Conservation (phyloP, 1,284 basidiomycete genomes). For the Moesziomyces globuligerus region DNA sequence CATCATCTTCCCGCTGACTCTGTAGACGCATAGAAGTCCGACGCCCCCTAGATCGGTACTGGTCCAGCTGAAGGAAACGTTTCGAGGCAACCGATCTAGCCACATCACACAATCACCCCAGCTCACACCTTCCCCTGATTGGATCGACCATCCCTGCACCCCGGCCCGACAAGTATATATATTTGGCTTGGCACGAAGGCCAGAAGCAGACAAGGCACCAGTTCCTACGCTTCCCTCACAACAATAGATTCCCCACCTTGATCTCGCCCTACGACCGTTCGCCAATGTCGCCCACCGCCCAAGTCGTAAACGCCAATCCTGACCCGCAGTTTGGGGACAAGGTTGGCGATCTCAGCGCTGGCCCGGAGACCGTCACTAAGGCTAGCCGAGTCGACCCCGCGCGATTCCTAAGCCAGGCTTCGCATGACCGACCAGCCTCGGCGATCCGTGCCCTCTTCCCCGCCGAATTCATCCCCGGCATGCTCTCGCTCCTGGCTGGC, state of each 20-base stretch:
- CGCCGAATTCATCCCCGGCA: constrained; percentile 79
- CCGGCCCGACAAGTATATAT: too few species aligned
- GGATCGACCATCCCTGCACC: too few species aligned
- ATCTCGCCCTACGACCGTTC: background rate
- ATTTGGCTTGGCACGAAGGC: too few species aligned
- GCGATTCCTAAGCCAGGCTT: constrained; percentile 32
- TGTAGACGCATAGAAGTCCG: too few species aligned
- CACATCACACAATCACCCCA: too few species aligned
- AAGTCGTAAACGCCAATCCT: constrained; percentile 33
- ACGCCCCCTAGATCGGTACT: too few species aligned
- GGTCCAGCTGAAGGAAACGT: too few species aligned
- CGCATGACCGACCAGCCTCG: constrained; percentile 33
- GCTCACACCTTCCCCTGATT: too few species aligned
- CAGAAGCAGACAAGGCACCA: background rate
- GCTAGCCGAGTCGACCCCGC: constrained; percentile 33
- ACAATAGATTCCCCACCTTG: background rate
- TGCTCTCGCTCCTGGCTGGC: constrained; percentile 79
- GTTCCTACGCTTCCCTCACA: background rate
- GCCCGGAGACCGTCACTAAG: constrained; percentile 19
- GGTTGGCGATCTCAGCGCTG: constrained; percentile 29
- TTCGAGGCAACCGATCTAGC: too few species aligned
- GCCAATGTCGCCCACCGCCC: constrained; percentile 35
- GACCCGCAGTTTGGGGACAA: constrained; percentile 32
- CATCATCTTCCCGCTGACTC: background rate
- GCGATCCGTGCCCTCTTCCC: constrained; percentile 76